phyloP scores from a whole-genome alignment of 2,329 filamentous ascomycete genomes.

The Albifimbria verrucaria region DNA sequence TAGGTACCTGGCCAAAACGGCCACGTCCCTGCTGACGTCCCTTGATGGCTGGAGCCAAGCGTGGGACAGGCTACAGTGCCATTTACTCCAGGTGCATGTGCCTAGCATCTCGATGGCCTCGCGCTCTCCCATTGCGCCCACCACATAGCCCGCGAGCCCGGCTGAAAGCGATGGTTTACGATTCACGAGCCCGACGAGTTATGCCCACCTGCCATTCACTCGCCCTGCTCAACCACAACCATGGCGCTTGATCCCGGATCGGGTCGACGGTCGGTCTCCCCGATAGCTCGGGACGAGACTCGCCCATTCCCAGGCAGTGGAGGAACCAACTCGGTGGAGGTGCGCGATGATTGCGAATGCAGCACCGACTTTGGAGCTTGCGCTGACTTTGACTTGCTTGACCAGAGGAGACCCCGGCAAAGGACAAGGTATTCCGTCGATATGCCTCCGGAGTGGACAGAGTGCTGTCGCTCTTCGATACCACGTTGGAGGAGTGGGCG shows the following conservation, averaged over 20 bases:
- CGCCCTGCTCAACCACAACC: constrained; percentile 23
- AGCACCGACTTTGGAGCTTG: background rate
- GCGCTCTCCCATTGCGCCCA: constrained; percentile 14
- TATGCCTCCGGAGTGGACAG: constrained; percentile 88
- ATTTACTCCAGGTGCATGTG: no score
- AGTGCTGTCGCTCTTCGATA: constrained; percentile 86
- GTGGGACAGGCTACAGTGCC: no score
- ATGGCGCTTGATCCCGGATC: constrained; percentile 64
- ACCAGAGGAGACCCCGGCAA: constrained; percentile 52
- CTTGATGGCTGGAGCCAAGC: no score
- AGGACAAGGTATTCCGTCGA: constrained; percentile 73
- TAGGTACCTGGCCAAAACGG: background rate
- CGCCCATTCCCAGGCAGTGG: constrained; percentile 72
- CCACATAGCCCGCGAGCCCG: constrained; percentile 5
- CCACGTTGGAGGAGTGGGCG: constrained; percentile 94
- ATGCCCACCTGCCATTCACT: constrained; percentile 17
- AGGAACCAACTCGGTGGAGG: constrained; percentile 75
- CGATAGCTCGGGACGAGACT: constrained; percentile 81
- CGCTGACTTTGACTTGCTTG: constrained; percentile 9
- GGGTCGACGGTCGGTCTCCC: constrained; percentile 62
- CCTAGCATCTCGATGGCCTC: constrained; percentile 23
- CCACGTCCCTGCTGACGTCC: constrained; percentile 7
- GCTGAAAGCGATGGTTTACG: constrained; percentile 10
- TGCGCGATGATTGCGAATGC: constrained; percentile 38
- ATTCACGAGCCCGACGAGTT: background rate